Evolutionary conservation across 1,284 basidiomycete species (phyloP), one percentile per base, ranked within the genome.

Genomic region (Ustilago loliicola): DNA sequence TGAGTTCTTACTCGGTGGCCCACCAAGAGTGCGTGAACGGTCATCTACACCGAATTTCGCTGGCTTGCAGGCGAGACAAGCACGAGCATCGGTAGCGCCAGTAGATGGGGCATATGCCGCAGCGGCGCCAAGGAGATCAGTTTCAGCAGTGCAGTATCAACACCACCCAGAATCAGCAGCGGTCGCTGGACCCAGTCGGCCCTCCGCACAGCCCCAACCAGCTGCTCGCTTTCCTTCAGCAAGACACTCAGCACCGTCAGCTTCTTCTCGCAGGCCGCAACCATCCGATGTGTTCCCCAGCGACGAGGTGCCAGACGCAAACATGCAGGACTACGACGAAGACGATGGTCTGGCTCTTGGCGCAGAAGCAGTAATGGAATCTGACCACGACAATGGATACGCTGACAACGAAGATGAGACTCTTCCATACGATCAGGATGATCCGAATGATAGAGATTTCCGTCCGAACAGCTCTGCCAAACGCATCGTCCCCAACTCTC

Each of bases 391-490:
- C n/a, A 57, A 55, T 19, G 57, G 58, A 8, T 53, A 72, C 42
- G 64, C 56, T 9, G 71, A 72, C 15, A 29, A 48, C 30, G 71
- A 68, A 53, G 66, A 52, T 29, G 65, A 61, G 7, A 9, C 8
- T 19, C 48, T 27, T 1, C 11, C 25, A 6, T 3, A 36, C 3
- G 56, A 66, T 9, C 25, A 40, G 8, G 69, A 71, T 23, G 70
- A 72, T 53, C 71, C 71, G 1, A 73, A 68, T n/a, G 71, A 73
- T 36, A 48, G 34, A 21, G 71, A 73, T 27, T 73, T 73, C 27
- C 57, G 63, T 6, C 69, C 54, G 13, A 58, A 54, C 27, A 56
- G 21, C n/a, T 21, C 50, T 0, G 4, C 38, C 17, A n/a, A 36
- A 21, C 10, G 34, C 21, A 59, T 55, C 30, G 17, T 17, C 17